Conservation (phyloP, 1,284 basidiomycete species). For the Tilletia caries region DNA sequence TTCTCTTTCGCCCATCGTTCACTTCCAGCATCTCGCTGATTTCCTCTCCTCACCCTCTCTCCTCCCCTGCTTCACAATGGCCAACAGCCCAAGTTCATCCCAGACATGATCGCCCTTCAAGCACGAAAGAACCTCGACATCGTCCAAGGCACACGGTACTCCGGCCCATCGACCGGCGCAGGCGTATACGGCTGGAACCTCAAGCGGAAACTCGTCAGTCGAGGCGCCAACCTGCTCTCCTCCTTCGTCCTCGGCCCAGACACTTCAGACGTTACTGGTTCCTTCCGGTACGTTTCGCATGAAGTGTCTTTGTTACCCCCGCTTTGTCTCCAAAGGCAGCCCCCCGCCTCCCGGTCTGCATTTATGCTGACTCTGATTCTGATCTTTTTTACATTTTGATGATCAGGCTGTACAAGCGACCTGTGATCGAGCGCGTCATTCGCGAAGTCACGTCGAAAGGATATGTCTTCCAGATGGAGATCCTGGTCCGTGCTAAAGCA, state of each 20-base stretch:
- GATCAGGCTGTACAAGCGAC: constrained; percentile 69
- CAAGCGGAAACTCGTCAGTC: constrained; percentile 39
- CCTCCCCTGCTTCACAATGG: too few relatives aligned
- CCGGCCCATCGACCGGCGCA: constrained; percentile 36
- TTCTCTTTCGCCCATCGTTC: constrained; percentile 19
- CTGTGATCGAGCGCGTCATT: constrained; percentile 76
- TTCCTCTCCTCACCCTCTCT: not conserved
- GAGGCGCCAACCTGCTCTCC: constrained; percentile 38
- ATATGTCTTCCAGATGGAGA: constrained; percentile 96
- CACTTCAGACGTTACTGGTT: constrained; percentile 42
- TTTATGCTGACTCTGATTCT: not conserved
- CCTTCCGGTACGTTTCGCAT: constrained; percentile 29
- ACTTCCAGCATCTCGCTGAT: not conserved
- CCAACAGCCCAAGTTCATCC: constrained; percentile 41
- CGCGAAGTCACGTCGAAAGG: constrained; percentile 76
- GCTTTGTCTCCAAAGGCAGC: too few relatives aligned
- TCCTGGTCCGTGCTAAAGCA: constrained; percentile 81
- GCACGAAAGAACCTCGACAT: constrained; percentile 30
- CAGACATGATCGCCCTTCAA: constrained; percentile 36
- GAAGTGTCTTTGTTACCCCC: too few relatives aligned
- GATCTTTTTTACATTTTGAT: not conserved
- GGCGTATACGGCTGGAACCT: constrained; percentile 44
- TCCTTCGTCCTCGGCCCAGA: constrained; percentile 35
- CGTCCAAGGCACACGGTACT: constrained; percentile 41
- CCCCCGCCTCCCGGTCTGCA: constrained; percentile 57